Base-by-base conservation (phyloP, 306 rosid species). In the Rosa chinensis region DNA sequence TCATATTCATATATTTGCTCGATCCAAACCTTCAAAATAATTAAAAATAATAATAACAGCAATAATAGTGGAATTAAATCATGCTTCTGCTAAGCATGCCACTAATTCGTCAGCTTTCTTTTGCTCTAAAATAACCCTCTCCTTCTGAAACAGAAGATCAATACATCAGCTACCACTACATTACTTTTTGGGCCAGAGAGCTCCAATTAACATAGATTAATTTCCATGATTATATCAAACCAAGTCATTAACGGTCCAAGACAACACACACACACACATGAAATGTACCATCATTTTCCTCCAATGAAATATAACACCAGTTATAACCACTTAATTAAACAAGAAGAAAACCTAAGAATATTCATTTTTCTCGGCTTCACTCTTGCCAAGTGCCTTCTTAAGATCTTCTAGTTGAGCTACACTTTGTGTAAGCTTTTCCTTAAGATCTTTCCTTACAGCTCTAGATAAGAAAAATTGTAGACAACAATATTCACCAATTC, bases 101-200 rank as follows among this genome's bases (percentile, higher is more conserved):
- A 61, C 66, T 10, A 61, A 10, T 25, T 61, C 66, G 10, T 61
- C 66, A 61, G 37, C 66, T 23, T 61, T 61, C 66, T 3, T 61
- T 61, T 61, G 66, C 66, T 61, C 66, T 23, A 61, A 23, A 11
- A 39, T 61, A 61, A 61, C 7, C 66, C 66, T 61, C 66, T 61
- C 17, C 66, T 61, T 61, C 66, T 61, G 66, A 21, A 61, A 61
- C 66, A 56, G 21, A 10, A 61, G 2, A 61, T 17, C 18, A 8
- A n/a, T 21, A 21, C 63, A 58, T 58, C 64, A 53, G 59, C 20
- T 49, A 4, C 55, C 55, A 49, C 20, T 3, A 49, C 8, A 17
- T 16, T 52, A 52, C 4, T 17, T 12, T 49, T 49, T 49, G 55
- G 55, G 20, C 55, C 14, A 11, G 52, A 47, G 14, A 47, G n/a